A percentile compares a stretch with the other conserved stretches of the same genome.
These are phyloP conservation scores for Alternaria infectoria DNA, from an alignment of 2,329 filamentous ascomycete species.

Conservation along the genomic window DNA sequence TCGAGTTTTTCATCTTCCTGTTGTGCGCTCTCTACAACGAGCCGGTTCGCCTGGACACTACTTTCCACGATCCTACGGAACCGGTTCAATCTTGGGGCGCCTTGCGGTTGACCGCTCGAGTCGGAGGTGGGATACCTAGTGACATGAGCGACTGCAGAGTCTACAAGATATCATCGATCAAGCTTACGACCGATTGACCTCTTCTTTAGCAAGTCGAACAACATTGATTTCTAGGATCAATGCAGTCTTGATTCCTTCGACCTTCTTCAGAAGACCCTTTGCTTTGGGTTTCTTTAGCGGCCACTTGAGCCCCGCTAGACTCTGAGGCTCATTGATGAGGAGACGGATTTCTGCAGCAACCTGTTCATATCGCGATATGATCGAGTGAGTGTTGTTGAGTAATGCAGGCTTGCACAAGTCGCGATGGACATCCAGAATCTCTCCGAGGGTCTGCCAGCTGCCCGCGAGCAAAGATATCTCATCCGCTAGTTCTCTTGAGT, in stretches of 20 bases:
- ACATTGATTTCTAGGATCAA: slow-evolving; percentile 19
- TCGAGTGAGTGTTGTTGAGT: not conserved
- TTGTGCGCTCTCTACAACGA: slow-evolving; percentile 22
- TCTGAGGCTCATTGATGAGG: slow-evolving; percentile 1
- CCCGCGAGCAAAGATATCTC: slow-evolving; percentile 4
- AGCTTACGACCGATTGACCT: slow-evolving; percentile 1
- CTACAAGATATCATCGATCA: no score
- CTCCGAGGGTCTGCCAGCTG: slow-evolving; percentile 4
- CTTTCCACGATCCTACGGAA: slow-evolving; percentile 28
- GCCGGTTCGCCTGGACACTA: slow-evolving; percentile 20
- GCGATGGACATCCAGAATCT: not conserved
- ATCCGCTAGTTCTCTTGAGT: not conserved
- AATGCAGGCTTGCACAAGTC: slow-evolving; percentile 3
- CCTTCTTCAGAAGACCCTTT: slow-evolving; percentile 22
- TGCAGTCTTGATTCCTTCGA: slow-evolving; percentile 27
- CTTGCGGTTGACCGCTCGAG: not conserved
- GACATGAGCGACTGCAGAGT: no score
- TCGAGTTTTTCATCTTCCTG: slow-evolving; percentile 7
- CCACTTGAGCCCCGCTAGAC: slow-evolving; percentile 23
- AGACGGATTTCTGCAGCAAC: slow-evolving; percentile 5
- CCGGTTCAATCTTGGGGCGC: slow-evolving; percentile 7
- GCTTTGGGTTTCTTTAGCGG: slow-evolving; percentile 19
- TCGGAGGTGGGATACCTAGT: not conserved
- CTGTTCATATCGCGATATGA: not conserved
- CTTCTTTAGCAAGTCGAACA: slow-evolving; percentile 21